Evolutionary conservation across 2,329 filamentous ascomycete genomes (phyloP), one percentile per base, ranked within the genome.

Genomic region (Penicillium sp.): DNA sequence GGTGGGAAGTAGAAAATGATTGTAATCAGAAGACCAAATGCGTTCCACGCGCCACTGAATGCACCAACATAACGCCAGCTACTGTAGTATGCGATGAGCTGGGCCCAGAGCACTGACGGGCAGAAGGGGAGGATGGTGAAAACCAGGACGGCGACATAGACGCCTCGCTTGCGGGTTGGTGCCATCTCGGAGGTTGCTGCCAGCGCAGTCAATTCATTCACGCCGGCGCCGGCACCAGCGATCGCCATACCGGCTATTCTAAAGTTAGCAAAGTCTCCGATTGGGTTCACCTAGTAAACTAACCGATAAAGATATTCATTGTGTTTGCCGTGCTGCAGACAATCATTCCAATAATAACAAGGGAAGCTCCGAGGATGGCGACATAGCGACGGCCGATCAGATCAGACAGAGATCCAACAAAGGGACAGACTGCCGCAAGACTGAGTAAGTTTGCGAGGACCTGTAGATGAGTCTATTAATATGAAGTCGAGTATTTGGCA

Each of bases 131-230:
- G 61, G 56, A 88, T 86, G 54, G 83, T 85, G 65, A 87, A 80
- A 46, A 88, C 81, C 14, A 89, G 73, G 1, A 80, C 70, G 13
- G 83, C 83, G 25, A 88, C 82, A 66, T 88, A 89, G 66, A 81
- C 81, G 29, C 85, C 87, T 48, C 88, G 82, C 70, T 88, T 84
- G 19, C 82, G 78, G 21, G 84, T 84, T 1, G 88, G 88, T 0
- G 86, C 88, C 58, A 90, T 79, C 68, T 91, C 88, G 2, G 86
- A 85, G 1, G 87, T 88, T 33, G 82, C 88, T 27, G 88, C 86
- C 9, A 91, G 77, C 4, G 88, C 86, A 6, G 86, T 90, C 33
- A 90, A 76, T 70, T 90, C 87, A 62, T 86, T 87, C 59, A 90
- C 81, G 14, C 88, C 88, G 11, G 87, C 86, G 33, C 87, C 88